These are phyloP conservation scores for Globisporangium heterothallicum DNA, from an alignment of 352 stramenopile species.

Conservation along the genomic window DNA sequence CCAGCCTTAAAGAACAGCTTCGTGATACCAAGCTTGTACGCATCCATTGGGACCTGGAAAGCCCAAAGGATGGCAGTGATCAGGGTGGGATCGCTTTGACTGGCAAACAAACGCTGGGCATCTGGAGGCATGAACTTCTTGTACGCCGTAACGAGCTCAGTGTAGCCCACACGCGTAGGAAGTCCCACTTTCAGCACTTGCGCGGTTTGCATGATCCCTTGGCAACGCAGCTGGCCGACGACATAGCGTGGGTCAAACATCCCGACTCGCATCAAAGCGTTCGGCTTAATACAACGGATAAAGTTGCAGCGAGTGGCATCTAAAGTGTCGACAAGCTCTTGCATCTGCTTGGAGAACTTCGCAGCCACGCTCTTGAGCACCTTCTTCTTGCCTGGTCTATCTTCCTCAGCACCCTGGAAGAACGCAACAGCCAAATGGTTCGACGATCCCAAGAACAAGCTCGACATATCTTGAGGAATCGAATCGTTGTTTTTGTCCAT, in stretches of 20 bases:
- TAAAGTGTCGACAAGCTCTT: slow-evolving; percentile 73
- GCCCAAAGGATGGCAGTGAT: slow-evolving; percentile 82
- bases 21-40: slow-evolving; percentile 81
- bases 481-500: slow-evolving; percentile 92
- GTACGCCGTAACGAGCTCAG: slow-evolving; percentile 60
- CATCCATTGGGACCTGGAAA: slow-evolving; percentile 72
- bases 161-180: slow-evolving; percentile 77
- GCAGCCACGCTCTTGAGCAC: slow-evolving; percentile 58
- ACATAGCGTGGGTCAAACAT: slow-evolving; percentile 79
- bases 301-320: slow-evolving; percentile 85
- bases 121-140: slow-evolving; percentile 66
- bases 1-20: slow-evolving; percentile 70
- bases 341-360: slow-evolving; percentile 78
- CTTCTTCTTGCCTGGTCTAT: slow-evolving; percentile 72
- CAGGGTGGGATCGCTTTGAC: slow-evolving; percentile 67
- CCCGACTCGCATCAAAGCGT: slow-evolving; percentile 64
- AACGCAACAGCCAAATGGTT: slow-evolving; percentile 62
- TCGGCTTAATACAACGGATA: slow-evolving; percentile 88
- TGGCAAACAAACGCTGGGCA: slow-evolving; percentile 60
- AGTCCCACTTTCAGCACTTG: slow-evolving; percentile 84
- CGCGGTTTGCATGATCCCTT: slow-evolving; percentile 85
- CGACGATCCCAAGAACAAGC: slow-evolving; percentile 69
- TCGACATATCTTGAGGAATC: slow-evolving; percentile 77
- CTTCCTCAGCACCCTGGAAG: slow-evolving; percentile 59
- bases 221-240: slow-evolving; percentile 76